phyloP scores from a whole-genome alignment of 208 protist genomes.

The Naegleria fowleri region DNA sequence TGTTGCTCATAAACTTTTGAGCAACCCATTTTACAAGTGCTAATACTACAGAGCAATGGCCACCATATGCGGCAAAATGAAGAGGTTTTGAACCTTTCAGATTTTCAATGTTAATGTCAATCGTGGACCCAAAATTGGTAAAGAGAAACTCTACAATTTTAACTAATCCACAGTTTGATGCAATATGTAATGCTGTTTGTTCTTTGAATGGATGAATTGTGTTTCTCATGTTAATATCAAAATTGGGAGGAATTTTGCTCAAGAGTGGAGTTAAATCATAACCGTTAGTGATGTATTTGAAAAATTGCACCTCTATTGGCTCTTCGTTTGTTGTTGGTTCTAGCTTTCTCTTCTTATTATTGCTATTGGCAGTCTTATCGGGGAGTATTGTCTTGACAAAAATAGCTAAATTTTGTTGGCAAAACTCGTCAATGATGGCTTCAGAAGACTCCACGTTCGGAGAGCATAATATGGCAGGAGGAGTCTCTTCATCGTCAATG shows the following conservation, averaged over 20 bases:
- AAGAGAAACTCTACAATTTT: not conserved
- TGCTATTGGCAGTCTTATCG: not conserved
- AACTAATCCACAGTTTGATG: not conserved
- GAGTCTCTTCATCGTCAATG: no score
- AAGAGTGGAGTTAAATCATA: not conserved
- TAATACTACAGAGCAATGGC: not conserved
- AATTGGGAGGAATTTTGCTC: not conserved
- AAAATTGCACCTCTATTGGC: not conserved
- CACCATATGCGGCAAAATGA: not conserved
- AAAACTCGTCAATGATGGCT: no score
- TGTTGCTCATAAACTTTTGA: not conserved
- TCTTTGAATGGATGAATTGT: not conserved
- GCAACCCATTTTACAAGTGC: not conserved
- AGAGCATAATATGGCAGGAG: no score
- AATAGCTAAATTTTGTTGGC: no score
- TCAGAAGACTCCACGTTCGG: no score
- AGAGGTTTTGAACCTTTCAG: not conserved
- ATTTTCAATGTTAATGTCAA: not conserved
- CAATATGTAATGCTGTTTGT: constrained; percentile 10
- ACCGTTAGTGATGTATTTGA: not conserved
- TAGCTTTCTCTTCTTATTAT: not conserved
- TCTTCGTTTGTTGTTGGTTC: not conserved
- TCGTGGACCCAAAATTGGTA: not conserved
- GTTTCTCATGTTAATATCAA: constrained; percentile 1
- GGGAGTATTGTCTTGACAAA: not conserved